Conservation (phyloP, 495 filamentous ascomycete species). For the Oidiodendron maius region DNA sequence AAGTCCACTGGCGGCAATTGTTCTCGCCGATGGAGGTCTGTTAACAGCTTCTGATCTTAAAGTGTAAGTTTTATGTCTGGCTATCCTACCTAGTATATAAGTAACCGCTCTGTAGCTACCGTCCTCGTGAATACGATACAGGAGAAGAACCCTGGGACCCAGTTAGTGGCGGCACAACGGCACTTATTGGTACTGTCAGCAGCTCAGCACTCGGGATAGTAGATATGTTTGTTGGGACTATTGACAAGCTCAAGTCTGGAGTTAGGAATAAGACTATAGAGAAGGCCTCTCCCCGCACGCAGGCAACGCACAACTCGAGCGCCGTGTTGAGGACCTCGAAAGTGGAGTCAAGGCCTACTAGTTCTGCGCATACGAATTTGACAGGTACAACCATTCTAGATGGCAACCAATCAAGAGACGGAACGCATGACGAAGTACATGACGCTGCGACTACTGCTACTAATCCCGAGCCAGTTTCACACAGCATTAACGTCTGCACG, state of each 20-base stretch:
- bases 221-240: slow-evolving; percentile 50
- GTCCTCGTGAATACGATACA: not conserved
- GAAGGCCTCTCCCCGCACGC: not conserved
- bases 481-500: not conserved
- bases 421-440: not conserved
- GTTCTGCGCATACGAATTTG: not conserved
- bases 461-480: not conserved
- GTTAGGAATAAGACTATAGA: not conserved
- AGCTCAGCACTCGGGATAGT: slow-evolving; percentile 56
- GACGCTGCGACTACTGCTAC: slow-evolving; percentile 24
- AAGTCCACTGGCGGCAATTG: not conserved
- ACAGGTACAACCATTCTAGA: not conserved
- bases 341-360: not conserved
- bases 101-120: not conserved
- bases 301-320: not conserved
- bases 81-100: not conserved
- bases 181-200: slow-evolving; percentile 52
- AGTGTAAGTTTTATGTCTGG: not conserved
- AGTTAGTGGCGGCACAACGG: slow-evolving; percentile 47
- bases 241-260: not conserved
- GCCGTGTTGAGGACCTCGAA: not conserved
- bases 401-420: not conserved
- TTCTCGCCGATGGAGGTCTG: not conserved
- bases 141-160: slow-evolving; percentile 30
- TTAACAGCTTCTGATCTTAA: not conserved